Evolutionary conservation across 176 grass and related monocot species (phyloP), one percentile per base, ranked within the genome.

Genomic region (Urochloa ruziziensis): DNA sequence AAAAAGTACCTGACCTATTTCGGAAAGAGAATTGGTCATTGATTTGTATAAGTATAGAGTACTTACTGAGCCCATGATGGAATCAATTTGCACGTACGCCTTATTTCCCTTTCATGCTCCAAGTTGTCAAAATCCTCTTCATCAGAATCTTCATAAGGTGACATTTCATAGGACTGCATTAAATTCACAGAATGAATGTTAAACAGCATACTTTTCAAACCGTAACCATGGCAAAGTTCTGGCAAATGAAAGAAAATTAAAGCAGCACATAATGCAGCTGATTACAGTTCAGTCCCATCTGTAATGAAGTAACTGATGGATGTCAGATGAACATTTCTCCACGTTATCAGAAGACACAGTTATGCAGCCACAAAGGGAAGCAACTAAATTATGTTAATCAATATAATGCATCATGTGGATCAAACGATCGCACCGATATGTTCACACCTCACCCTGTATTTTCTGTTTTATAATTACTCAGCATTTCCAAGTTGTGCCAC

Each of bases 81-180:
- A 85, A 92, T 78, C 13, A 60, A 85, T 79, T 91, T 97, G 70
- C 43, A 74, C 60, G 21, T 75, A 32, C 78, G 77, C 48, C 73
- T 89, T 48, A 77, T n/a, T 88, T 91, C 84, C 69, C 81, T 79
- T 76, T 85, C 36, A 19, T 78, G 76, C 47, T 88, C 85, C 56
- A 85, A 43, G 24, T 68, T 37, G 19, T 62, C 79, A 48, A 70
- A 80, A 46, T 78, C 86, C 43, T 94, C 90, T 62, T 85, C 87
- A 82, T 89, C 91, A 86, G 95, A 92, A 62, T 92, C 85, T 79
- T 83, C 73, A 60, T 84, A 97, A 24, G 95, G 90, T 54, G 90
- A 85, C 86, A 97, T 93, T 66, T 86, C 86, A 87, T 97, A 94
- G 6, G 80, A 77, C 90, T 93, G 83, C 39, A 62, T 57, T 42